A percentile compares a stretch with the other conserved stretches of the same genome.
Evolutionary conservation across 371 early-diverging fungal genomes (phyloP).

Genomic region (Rhizopus sp.): DNA sequence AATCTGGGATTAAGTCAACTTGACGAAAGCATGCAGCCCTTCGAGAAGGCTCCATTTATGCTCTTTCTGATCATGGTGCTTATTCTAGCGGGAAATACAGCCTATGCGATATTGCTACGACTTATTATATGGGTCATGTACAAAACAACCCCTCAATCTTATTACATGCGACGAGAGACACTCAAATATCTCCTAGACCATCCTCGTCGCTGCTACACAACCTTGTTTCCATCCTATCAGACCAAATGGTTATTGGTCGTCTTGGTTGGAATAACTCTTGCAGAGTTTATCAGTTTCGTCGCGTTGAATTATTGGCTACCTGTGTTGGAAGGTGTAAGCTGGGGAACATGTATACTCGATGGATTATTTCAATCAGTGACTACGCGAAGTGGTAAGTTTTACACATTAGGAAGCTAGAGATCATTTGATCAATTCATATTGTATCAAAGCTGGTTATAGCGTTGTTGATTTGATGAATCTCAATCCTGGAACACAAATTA

Average conservation of each 20-base stretch:
- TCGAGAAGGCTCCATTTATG: constrained; percentile 32
- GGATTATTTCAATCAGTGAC: constrained; percentile 44
- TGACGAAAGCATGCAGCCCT: constrained; percentile 42
- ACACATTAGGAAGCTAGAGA: not conserved
- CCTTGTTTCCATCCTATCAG: constrained; percentile 39
- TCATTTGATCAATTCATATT: not conserved
- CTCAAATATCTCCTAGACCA: constrained; percentile 41
- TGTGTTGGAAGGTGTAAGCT: constrained; percentile 28
- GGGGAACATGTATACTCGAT: constrained; percentile 35
- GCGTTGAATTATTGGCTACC: constrained; percentile 42
- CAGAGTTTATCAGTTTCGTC: constrained; percentile 37
- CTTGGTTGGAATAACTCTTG: constrained; percentile 30
- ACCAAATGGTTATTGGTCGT: constrained; percentile 46
- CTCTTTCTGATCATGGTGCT: constrained; percentile 29
- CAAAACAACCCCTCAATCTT: constrained; percentile 33
- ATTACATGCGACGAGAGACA: constrained; percentile 35
- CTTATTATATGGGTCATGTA: constrained; percentile 40
- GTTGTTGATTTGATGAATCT: constrained; percentile 30
- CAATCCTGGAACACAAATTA: constrained; percentile 34
- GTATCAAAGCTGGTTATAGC: constrained; percentile 29
- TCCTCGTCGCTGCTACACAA: constrained; percentile 50
- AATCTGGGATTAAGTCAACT: constrained; percentile 37
- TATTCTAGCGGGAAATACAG: constrained; percentile 46
- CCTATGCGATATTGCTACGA: constrained; percentile 40
- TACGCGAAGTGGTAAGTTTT: constrained; percentile 39